Evolutionary conservation across 352 stramenopile species (phyloP), one percentile per base, ranked within the genome.

Genomic region (Phytophthora sojae): DNA sequence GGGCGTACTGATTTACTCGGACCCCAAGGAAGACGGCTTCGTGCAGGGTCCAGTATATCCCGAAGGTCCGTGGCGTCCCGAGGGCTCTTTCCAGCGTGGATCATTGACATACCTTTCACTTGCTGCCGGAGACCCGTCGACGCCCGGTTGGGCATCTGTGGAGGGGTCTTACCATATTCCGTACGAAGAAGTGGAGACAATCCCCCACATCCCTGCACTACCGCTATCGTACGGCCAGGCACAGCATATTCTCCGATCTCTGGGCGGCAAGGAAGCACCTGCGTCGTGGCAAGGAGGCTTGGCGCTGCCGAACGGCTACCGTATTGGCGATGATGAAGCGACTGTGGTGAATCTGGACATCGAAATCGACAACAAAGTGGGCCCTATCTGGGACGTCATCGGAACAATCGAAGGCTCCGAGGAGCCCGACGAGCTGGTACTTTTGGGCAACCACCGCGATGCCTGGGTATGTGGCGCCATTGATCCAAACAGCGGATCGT

Each of bases 211-310:
- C 29, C 86, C 85, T 21, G 81, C 76, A 14, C 62, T 95, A 30
- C 83, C 89, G 5, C 71, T 96, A 32, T 90, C 76, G 29, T 97
- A 96, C 66, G 86, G 73, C 3, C 90, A 97, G 59, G 91, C 88
- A 0, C 66, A 80, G 37, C 75, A 87, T 23, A 85, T 97, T n/a
- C 65, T 97, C 6, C 25, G 76, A 52, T 81, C 78, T 12, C 70
- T 97, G n/a, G 75, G 75, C 35, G 90, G 90, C 17, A 78, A 57
- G 8, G 57, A 73, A 14, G 89, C 88, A 1, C 76, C 86, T 30
- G 69, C 57, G 0, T 75, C 63, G 42, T 96, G 89, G 75, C 76
- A 88, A 64, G 88, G 82, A 47, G 92, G 66, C 17, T 60, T 94
- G 9, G 65, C 76, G 45, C 59, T 97, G 8, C 61, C 61, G 2